Conservation (phyloP, 2,329 filamentous ascomycete genomes). For the Aspergillus phoenicis region DNA sequence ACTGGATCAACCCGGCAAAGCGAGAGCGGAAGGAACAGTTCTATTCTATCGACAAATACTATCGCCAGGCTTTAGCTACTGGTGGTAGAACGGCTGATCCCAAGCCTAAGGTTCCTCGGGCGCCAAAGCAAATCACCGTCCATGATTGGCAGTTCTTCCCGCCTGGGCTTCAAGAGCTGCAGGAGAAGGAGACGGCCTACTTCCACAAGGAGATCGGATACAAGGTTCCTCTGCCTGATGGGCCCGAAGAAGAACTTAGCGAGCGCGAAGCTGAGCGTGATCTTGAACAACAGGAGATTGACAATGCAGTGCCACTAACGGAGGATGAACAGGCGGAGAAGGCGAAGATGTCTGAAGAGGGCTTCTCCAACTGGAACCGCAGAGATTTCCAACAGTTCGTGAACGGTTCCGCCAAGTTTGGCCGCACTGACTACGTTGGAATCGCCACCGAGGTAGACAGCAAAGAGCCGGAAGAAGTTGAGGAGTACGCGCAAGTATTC, state of each 20-base stretch:
- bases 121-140: conserved; percentile 86
- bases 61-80: conserved; percentile 84
- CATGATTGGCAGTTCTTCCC: conserved; percentile 99
- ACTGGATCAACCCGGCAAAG: conserved; percentile 98
- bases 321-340: conserved; percentile 91
- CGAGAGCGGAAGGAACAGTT: conserved; percentile 97
- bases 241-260: conserved; percentile 81
- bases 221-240: conserved; percentile 87
- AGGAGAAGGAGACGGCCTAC: conserved; percentile 93
- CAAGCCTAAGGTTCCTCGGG: conserved; percentile 93
- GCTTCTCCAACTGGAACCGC: conserved; percentile 93
- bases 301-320: conserved; percentile 83
- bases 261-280: conserved; percentile 86
- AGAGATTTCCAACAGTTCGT: conserved; percentile 98
- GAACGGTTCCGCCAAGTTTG: conserved; percentile 91
- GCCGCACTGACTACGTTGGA: conserved; percentile 78
- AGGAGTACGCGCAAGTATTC: conserved; percentile 89
- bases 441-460: conserved; percentile 90
- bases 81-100: conserved; percentile 76
- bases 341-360: conserved; percentile 74
- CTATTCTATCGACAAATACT: conserved; percentile 99
- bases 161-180: conserved; percentile 76
- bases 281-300: conserved; percentile 87
- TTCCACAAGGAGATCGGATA: conserved; percentile 97
- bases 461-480: conserved; percentile 83